Percentiles rank a stretch among this genome's conserved stretches.
These are phyloP conservation scores for Colletotrichum lupini DNA, from an alignment of 2,329 filamentous ascomycete species.

Conservation along the genomic window DNA sequence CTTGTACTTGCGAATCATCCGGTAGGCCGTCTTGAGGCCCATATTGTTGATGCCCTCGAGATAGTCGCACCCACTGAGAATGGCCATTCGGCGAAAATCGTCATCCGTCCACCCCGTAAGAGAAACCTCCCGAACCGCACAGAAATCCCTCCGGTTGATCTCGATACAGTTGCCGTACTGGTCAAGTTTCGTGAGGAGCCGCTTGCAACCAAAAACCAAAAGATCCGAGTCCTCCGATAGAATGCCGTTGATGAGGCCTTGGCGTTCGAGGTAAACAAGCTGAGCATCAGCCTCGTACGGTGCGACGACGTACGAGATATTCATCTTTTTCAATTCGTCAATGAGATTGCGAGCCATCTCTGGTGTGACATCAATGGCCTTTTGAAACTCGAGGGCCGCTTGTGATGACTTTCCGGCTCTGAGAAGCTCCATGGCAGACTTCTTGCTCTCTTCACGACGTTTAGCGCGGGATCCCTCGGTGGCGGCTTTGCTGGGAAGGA, in stretches of 20 bases:
- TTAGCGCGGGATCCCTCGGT: conserved; percentile 85
- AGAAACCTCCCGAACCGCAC: conserved; percentile 86
- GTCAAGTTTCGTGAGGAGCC: conserved; percentile 92
- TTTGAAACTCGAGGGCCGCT: conserved; percentile 89
- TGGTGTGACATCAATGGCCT: conserved; percentile 94
- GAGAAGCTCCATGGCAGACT: conserved; percentile 80
- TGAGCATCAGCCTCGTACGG: conserved; percentile 99
- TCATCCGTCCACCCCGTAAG: conserved; percentile 91
- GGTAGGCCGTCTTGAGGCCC: conserved; percentile 93
- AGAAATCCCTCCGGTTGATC: conserved; percentile 89
- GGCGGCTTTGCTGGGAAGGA: conserved; percentile 89
- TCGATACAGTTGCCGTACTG: conserved; percentile 94
- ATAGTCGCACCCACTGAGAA: conserved; percentile 96
- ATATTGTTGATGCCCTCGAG: conserved; percentile 86
- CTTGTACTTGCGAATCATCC: conserved; percentile 90
- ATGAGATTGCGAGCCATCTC: conserved; percentile 95
- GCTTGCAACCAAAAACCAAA: conserved; percentile 92
- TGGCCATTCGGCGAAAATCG: conserved; percentile 95
- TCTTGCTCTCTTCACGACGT: conserved; percentile 80
- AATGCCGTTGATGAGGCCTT: conserved; percentile 87
- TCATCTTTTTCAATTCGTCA: conserved; percentile 85
- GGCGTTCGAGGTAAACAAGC: conserved; percentile 89
- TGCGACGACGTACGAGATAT: conserved; percentile 89
- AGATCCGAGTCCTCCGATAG: conserved; percentile 97
- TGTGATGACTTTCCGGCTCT: conserved; percentile 83